Base-by-base conservation (phyloP, 768 basidiomycete species). In the Rhodocollybia butyracea region DNA sequence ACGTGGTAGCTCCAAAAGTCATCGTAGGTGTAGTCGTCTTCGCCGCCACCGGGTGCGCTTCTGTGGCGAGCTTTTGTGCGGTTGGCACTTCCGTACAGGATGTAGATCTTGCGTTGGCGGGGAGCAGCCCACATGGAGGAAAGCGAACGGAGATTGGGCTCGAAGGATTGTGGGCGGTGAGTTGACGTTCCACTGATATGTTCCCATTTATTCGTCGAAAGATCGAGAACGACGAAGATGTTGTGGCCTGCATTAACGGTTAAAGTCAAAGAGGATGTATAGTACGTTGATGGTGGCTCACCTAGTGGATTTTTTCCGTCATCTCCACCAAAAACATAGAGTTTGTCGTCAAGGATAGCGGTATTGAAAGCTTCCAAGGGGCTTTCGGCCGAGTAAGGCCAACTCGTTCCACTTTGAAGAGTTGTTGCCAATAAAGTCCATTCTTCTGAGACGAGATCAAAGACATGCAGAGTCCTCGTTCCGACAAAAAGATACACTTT, bases 21-120 rank as follows among this genome's bases (percentile, higher is more conserved):
- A n/a, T n/a, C n/a, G n/a, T n/a, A n/a, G n/a, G n/a, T n/a, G n/a
- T n/a, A n/a, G n/a, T n/a, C n/a, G n/a, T n/a, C n/a, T n/a, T 63
- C 57, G 59, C 58, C 67, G 40, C 60, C 62, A 64, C 65, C 68
- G 50, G 60, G 42, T 54, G 67, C 66, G 31, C 59, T 15, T 21
- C 21, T 40, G 10, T 7, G 17, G 6, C 17, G 27, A 56, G 42
- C 38, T 40, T n/a, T n/a, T 1, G 47, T 66, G 60, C 39, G 65
- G 68, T 55, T 29, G 56, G 56, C 40, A 57, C 55, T 36, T 57
- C 41, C 29, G 38, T 30, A 34, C 27, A 46, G 8, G 22, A 46
- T n/a, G 45, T 22, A 46, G 45, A 46, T 46, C 27, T 46, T 46
- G 26, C 45, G 29, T 32, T 52, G 24, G 54, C 42, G 52, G 21